These are phyloP conservation scores for Corymbia citriodora DNA, from an alignment of 441 rosid species.

Conservation along the genomic window DNA sequence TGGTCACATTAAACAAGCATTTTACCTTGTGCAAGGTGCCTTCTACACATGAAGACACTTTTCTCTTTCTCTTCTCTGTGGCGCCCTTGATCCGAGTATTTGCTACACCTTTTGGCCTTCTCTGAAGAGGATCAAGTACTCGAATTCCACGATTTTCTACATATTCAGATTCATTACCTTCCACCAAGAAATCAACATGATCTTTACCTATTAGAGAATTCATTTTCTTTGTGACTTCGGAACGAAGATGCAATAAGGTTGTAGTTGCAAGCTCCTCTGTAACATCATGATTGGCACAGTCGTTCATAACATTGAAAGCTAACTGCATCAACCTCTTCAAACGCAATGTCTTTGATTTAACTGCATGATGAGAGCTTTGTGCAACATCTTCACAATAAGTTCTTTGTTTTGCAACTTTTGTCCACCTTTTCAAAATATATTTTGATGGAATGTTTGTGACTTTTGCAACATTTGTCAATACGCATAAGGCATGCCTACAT, in stretches of 20 bases:
- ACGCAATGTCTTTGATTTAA: neutral
- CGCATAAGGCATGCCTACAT: neutral
- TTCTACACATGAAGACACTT: neutral
- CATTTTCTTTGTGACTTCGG: neutral
- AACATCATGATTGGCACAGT: neutral
- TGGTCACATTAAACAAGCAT: no score
- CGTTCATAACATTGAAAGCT: neutral
- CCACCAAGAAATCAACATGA: neutral
- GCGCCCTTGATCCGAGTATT: neutral
- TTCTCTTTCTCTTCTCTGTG: neutral
- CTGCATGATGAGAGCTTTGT: neutral
- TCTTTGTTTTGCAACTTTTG: neutral
- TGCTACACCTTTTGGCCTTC: neutral
- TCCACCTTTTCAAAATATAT: neutral
- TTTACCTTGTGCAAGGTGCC: no score
- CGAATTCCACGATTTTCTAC: neutral
- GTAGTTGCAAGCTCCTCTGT: no score
- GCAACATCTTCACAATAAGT: neutral
- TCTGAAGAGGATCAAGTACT: neutral
- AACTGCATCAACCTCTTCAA: neutral
- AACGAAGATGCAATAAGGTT: fast-evolving
- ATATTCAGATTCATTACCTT: neutral
- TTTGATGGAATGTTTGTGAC: neutral
- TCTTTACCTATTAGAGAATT: neutral
- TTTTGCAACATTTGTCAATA: neutral